Evolutionary conservation across 305 asterid genomes (phyloP).

Genomic region (Nicotiana rustica): DNA sequence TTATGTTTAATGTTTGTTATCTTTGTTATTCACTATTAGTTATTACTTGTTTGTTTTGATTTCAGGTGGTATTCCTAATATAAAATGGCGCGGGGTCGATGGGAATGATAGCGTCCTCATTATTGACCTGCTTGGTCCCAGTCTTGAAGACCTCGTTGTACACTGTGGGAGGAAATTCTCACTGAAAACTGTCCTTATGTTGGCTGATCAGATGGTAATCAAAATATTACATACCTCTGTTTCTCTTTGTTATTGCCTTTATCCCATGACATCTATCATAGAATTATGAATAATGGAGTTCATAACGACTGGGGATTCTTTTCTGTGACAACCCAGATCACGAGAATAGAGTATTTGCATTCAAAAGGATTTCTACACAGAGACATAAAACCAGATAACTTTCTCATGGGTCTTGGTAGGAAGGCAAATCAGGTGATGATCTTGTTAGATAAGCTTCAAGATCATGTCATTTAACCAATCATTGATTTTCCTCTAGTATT

Average conservation of each 20-base stretch:
- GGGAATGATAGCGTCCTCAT: slow-evolving; percentile 91
- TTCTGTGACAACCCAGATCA: slow-evolving; percentile 52
- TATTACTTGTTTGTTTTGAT: slow-evolving; percentile 10
- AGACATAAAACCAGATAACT: slow-evolving; percentile 96
- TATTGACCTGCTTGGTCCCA: slow-evolving; percentile 89
- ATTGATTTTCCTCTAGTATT: not conserved
- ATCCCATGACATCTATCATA: slow-evolving; percentile 4
- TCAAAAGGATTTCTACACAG: slow-evolving; percentile 94
- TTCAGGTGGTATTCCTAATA: slow-evolving; percentile 87
- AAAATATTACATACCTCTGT: slow-evolving; percentile 29
- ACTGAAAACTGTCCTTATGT: slow-evolving; percentile 84
- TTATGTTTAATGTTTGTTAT: not conserved
- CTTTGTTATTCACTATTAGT: not conserved
- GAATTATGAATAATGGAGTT: not conserved
- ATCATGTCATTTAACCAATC: slow-evolving; percentile 4
- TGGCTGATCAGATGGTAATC: slow-evolving; percentile 98
- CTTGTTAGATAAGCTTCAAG: slow-evolving; percentile 1
- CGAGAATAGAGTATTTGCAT: slow-evolving; percentile 90
- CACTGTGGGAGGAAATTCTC: slow-evolving; percentile 91
- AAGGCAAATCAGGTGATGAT: slow-evolving; percentile 88
- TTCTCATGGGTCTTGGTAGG: slow-evolving; percentile 98
- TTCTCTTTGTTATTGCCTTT: not conserved
- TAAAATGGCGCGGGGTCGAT: slow-evolving; percentile 92
- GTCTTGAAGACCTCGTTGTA: slow-evolving; percentile 95
- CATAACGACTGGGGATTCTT: slow-evolving; percentile 9